Conservation (phyloP, 1,284 basidiomycete species). For the Ganoderma lingzhi region DNA sequence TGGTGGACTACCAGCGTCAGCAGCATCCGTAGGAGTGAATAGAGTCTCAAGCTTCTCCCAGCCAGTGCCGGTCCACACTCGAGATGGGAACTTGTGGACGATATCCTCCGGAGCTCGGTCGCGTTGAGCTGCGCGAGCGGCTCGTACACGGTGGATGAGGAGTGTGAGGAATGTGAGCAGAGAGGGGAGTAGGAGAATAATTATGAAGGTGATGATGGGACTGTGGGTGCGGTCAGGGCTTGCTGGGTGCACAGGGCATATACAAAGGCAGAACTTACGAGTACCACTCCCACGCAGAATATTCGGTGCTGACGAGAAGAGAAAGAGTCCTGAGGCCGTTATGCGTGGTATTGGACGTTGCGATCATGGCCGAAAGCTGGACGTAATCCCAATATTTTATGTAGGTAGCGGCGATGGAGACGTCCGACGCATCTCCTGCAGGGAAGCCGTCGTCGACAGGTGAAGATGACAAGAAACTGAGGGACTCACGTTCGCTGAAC, state of each 20-base stretch:
- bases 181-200: slow-evolving; percentile 84
- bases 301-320: slow-evolving; percentile 79
- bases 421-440: slow-evolving; percentile 77
- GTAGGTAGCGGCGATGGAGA: slow-evolving; percentile 75
- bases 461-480: slow-evolving; percentile 13
- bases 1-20: slow-evolving; percentile 36
- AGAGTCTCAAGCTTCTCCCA: slow-evolving; percentile 74
- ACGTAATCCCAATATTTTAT: slow-evolving; percentile 77
- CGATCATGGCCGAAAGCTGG: slow-evolving; percentile 65
- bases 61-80: slow-evolving; percentile 79
- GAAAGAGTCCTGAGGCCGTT: slow-evolving; percentile 76
- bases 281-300: slow-evolving; percentile 86
- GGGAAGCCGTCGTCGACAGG: slow-evolving; percentile 11
- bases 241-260: background rate
- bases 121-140: slow-evolving; percentile 76
- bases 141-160: slow-evolving; percentile 80
- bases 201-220: slow-evolving; percentile 80
- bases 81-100: slow-evolving; percentile 79
- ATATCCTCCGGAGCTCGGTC: slow-evolving; percentile 84
- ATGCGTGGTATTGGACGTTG: slow-evolving; percentile 77
- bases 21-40: slow-evolving; percentile 40
- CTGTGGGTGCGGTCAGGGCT: slow-evolving; percentile 44
- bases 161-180: slow-evolving; percentile 83
- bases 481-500: slow-evolving; percentile 82
- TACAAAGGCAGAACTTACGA: slow-evolving; percentile 61